These are phyloP conservation scores for Taxawa tesnikishii DNA, from an alignment of 2,329 filamentous ascomycete species.

Conservation along the genomic window DNA sequence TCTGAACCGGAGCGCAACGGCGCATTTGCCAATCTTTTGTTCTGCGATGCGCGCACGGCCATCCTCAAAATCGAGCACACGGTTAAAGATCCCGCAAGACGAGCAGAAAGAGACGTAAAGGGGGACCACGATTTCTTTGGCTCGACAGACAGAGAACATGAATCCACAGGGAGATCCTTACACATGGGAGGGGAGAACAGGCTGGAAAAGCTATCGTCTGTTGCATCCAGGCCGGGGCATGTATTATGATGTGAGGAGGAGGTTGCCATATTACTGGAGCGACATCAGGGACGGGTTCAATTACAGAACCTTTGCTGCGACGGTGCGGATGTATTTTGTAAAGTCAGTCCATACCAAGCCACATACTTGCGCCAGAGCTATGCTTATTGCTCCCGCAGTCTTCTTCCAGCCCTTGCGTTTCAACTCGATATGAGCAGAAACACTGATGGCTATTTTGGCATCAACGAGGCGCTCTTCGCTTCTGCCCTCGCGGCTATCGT, in stretches of 20 bases:
- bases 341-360: constrained; percentile 23
- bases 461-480: constrained; percentile 44
- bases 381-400: constrained; percentile 20
- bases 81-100: too few species aligned
- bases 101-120: too few species aligned
- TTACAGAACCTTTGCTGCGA: constrained; percentile 42
- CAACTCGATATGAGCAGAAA: constrained; percentile 45
- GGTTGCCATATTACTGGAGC: constrained; percentile 43
- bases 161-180: constrained; percentile 18
- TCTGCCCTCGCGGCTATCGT: constrained; percentile 44
- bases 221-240: constrained; percentile 38
- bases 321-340: constrained; percentile 47
- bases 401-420: constrained; percentile 47
- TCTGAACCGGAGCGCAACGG: too few species aligned
- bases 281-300: constrained; percentile 43
- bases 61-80: too few species aligned
- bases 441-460: constrained; percentile 42
- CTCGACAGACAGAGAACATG: too few species aligned
- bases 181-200: constrained; percentile 20
- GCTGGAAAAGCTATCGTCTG: constrained; percentile 22
- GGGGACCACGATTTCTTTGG: too few species aligned
- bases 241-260: constrained; percentile 40
- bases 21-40: too few species aligned
- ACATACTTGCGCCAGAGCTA: background rate
- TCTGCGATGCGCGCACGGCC: too few species aligned